Evolutionary conservation across 331 rosid genomes (phyloP), one percentile per base, ranked within the genome.

Genomic region (Ulmus americana): DNA sequence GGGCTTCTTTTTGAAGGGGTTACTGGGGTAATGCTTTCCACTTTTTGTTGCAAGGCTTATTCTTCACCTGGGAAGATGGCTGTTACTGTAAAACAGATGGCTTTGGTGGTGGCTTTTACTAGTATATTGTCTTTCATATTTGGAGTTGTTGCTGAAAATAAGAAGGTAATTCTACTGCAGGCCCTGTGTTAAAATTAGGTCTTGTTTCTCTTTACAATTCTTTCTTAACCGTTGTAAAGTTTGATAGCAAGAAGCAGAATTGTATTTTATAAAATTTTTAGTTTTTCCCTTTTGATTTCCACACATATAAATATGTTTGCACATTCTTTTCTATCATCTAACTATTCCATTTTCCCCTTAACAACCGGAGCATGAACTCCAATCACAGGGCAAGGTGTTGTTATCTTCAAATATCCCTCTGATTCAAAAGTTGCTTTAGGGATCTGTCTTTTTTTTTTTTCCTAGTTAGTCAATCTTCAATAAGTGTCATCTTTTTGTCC

Each of bases 331-430:
- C 39, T 20, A 13, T 56, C 1, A 51, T 74, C 15, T 39, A 20
- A 18, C 3, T 44, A 0, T 48, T 44, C 14, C 3, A 45, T 0
- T 61, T 50, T 48, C 9, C n/a, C 11, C 40, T 56, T 16, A 28
- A 51, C 83, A 92, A 97, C 97, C 97, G 46, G 83, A 46, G 5
- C 90, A 50, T 95, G 98, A 59, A 89, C 57, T 10, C 85, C 97
- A 2, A 66, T 87, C 7, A 3, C 74, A 0, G 62, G 71, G 39
- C 79, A 83, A 61, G 85, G 62, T 63, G 80, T 81, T 53, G 84
- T 86, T 3, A 81, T 70, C 44, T 92, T 97, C 88, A 77, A 80
- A 67, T 89, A 70, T 56, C 81, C 88, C 5, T 0, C 81, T 11
- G 97, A 89, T 75, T 90, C 84, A 11, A 83, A 91, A 0, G 86